Percentiles rank a stretch among this genome's conserved stretches.
Conservation (phyloP, 306 rosid genomes). For the Crotalaria pallida region DNA sequence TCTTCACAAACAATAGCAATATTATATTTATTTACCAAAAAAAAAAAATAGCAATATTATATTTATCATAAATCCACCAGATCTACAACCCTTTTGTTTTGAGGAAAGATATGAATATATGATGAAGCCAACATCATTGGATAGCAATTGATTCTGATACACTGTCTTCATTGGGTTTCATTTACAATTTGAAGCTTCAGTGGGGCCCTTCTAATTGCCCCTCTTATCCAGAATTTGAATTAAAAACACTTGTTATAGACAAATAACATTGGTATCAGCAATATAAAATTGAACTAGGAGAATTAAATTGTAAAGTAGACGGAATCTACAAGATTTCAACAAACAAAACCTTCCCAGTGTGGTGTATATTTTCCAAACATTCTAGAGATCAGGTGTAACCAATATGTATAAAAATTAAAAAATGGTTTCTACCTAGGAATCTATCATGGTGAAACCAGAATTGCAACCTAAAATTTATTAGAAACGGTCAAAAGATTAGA, state of each 20-base stretch:
- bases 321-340: conserved; percentile 24
- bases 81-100: conserved; percentile 41
- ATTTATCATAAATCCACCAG: conserved; percentile 27
- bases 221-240: conserved; percentile 22
- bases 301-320: background rate
- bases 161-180: conserved; percentile 26
- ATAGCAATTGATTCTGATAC: conserved; percentile 23
- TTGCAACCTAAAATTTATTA: conserved; percentile 25
- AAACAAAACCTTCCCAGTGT: conserved; percentile 21
- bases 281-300: conserved; percentile 4
- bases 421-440: conserved; percentile 26
- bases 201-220: conserved; percentile 7
- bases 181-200: conserved; percentile 22
- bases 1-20: no score
- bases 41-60: conserved; percentile 1
- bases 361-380: conserved; percentile 17
- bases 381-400: conserved; percentile 19
- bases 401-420: conserved; percentile 34
- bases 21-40: no score
- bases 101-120: conserved; percentile 29
- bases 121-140: conserved; percentile 34
- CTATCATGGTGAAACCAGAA: conserved; percentile 11
- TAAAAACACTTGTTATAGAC: conserved; percentile 8
- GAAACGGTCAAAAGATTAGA: conserved; percentile 23
- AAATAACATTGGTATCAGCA: conserved; percentile 3